Percentiles rank a stretch among this genome's conserved stretches.
Conservation (phyloP, 179 eudicot species). For the Beta lomatogona region DNA sequence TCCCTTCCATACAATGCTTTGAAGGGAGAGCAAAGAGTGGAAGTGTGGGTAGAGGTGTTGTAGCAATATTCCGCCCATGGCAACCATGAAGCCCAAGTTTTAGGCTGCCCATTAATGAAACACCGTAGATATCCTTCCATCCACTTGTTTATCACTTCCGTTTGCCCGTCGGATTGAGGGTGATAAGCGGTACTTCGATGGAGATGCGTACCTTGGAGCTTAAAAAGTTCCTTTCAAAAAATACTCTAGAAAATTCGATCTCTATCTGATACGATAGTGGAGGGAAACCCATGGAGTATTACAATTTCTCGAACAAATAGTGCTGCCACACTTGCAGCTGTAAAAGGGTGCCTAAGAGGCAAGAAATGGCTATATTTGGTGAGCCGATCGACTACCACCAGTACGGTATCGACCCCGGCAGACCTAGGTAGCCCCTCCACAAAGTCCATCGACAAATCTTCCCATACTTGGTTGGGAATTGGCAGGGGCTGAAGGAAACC, state of each 20-base stretch:
- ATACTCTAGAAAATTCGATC: too few relatives aligned
- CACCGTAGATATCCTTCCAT: neutral
- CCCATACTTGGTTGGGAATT: neutral
- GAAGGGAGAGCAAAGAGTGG: neutral
- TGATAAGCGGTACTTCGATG: neutral
- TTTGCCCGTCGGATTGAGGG: conserved; percentile 5
- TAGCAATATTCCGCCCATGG: neutral
- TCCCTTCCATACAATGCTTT: neutral
- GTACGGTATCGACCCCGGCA: neutral
- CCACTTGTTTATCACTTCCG: neutral
- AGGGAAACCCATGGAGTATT: neutral
- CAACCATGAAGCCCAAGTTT: neutral
- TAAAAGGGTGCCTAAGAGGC: neutral
- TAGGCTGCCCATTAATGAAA: neutral
- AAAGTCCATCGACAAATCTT: neutral
- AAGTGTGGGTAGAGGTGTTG: neutral
- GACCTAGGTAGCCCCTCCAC: neutral
- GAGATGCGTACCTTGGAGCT: neutral
- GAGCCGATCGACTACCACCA: conserved; percentile 1
- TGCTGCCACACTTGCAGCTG: neutral
- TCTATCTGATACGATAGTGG: neutral
- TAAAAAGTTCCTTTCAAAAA: too few relatives aligned
- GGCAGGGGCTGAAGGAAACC: neutral
- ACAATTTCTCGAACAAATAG: neutral
- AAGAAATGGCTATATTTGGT: conserved; percentile 5